Percentiles rank a stretch among this genome's conserved stretches.
Conservation (phyloP, 768 basidiomycete genomes). For the Termitomyces sp. region DNA sequence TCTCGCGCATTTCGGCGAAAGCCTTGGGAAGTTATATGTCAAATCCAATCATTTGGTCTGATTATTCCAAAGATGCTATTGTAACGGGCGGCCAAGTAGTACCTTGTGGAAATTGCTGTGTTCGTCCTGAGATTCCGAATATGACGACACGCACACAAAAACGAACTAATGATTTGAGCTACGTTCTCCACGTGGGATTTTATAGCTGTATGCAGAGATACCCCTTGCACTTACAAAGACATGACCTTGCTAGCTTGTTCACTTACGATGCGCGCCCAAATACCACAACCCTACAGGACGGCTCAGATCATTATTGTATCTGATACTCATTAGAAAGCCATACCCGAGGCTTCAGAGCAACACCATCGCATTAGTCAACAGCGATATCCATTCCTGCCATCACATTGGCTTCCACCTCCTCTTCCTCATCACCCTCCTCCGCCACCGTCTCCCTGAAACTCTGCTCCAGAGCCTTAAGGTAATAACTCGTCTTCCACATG, state of each 20-base stretch:
- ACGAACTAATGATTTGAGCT: not conserved
- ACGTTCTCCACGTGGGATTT: not conserved
- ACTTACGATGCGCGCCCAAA: not conserved
- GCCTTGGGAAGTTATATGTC: not conserved
- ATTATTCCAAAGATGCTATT: not conserved
- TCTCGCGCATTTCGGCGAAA: not conserved
- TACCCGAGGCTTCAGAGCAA: not conserved
- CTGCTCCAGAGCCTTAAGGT: slow-evolving; percentile 67
- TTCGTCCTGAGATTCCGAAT: not conserved
- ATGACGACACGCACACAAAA: not conserved
- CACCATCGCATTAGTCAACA: slow-evolving; percentile 9
- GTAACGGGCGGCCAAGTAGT: not conserved
- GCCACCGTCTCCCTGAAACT: slow-evolving; percentile 53
- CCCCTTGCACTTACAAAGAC: not conserved
- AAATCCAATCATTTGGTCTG: not conserved
- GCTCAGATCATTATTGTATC: not conserved
- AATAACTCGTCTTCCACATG: slow-evolving; percentile 85
- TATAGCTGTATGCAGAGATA: not conserved
- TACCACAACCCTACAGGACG: not conserved
- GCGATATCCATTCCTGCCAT: slow-evolving; percentile 19
- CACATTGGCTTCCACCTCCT: slow-evolving; percentile 22
- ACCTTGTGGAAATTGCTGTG: not conserved
- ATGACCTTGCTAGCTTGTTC: not conserved
- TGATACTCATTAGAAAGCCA: not conserved
- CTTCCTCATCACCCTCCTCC: slow-evolving; percentile 38